Evolutionary conservation across 202 grass and related monocot species (phyloP), one percentile per base, ranked within the genome.

Genomic region (Saccharum hybrid): DNA sequence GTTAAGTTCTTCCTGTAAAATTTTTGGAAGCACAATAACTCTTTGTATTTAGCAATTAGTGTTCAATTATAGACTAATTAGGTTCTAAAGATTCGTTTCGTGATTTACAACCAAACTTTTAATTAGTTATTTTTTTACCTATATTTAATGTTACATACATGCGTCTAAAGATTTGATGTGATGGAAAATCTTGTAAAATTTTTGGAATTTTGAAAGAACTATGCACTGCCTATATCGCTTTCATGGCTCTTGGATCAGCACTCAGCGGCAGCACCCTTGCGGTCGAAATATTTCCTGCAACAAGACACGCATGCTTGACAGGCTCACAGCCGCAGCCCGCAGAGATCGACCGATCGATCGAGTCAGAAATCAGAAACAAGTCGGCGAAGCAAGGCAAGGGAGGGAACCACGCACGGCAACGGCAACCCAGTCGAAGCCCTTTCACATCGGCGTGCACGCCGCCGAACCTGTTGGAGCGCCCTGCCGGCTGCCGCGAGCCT

Each of bases 361-460:
- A 59, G 46, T 74, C 84, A 74, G 61, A 34, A 16, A 10, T 38
- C 31, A 75, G 72, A 34, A 54, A 23, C 49, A 13, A 68, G 31
- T 54, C 77, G 49, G 11, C 66, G 46, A 6, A 0, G 4, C 63
- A 54, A 68, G 37, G 37, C 37, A 38, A 38, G 37, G 56, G 14
- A 0, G 2, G 72, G 22, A 19, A 34, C 46, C 36, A n/a, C 37
- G 66, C 78, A 71, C 66, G n/a, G 66, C 49, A 41, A 71, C 66
- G 51, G 66, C 79, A 70, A 13, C 18, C 48, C 19, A 23, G 10
- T 22, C 2, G 1, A 40, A 22, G 80, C 74, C 36, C 67, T 79
- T 75, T 87, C 85, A 77, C 66, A 73, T 78, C 80, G 68, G 30
- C 81, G 82, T 67, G 19, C 64, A 79, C 81, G 81, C 75, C 22